A percentile compares a stretch with the other conserved stretches of the same genome.
These are phyloP conservation scores for Entomortierella chlamydospora DNA, from an alignment of 192 early-diverging fungal genomes.

Conservation along the genomic window DNA sequence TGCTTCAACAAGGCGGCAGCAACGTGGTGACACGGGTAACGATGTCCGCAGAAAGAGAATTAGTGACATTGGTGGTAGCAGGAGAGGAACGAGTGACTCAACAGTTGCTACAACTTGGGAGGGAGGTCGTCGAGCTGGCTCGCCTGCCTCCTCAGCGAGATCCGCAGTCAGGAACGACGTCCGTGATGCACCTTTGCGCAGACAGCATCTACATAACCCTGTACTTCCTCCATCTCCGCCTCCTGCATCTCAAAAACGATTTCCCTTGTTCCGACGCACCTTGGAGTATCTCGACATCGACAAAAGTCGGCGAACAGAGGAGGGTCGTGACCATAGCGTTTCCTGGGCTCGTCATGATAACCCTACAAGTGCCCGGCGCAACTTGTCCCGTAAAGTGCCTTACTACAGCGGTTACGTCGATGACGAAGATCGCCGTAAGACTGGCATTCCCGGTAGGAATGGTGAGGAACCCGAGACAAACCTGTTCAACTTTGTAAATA, in stretches of 20 bases:
- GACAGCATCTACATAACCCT: background rate
- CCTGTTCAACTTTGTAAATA: slow-evolving; percentile 32
- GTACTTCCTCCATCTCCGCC: no score
- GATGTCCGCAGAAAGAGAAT: slow-evolving; percentile 3
- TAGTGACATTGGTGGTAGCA: background rate
- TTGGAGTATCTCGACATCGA: background rate
- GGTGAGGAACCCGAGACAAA: slow-evolving; percentile 48
- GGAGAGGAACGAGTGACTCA: slow-evolving; percentile 4
- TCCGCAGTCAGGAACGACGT: background rate
- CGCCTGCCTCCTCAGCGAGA: background rate
- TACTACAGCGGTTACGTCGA: background rate
- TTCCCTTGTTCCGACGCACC: slow-evolving; percentile 16
- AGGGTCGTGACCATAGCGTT: background rate
- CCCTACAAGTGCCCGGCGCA: background rate
- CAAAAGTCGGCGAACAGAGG: background rate
- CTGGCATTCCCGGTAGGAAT: slow-evolving; percentile 27
- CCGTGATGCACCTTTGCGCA: background rate
- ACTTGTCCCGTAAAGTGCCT: background rate
- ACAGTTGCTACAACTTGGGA: background rate
- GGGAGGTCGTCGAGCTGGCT: background rate
- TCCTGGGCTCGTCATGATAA: background rate
- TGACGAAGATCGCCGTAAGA: slow-evolving; percentile 5
- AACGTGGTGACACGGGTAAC: background rate
- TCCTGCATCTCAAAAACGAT: slow-evolving; percentile 7
- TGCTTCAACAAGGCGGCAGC: background rate